phyloP scores from a whole-genome alignment of 176 grass and related monocot genomes.

The Oryza brachyantha region DNA sequence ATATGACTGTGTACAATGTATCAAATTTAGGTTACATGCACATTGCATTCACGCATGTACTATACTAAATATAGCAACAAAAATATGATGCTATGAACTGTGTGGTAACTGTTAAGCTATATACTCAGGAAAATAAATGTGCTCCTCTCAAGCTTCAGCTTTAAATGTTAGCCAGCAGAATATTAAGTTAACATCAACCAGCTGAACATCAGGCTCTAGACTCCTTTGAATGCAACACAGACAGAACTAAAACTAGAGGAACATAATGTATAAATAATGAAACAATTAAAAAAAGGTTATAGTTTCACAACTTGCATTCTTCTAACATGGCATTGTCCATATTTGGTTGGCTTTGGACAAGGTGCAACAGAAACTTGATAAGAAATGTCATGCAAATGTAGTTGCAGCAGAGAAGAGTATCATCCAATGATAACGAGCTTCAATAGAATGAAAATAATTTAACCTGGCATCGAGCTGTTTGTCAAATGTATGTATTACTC shows the following conservation, averaged over 20 bases:
- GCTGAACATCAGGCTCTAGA: not conserved
- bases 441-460: not conserved
- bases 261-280: not conserved
- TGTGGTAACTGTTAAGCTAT: not conserved
- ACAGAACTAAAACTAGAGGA: conserved; percentile 5
- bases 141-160: not conserved
- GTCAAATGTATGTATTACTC: not conserved
- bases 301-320: conserved; percentile 16
- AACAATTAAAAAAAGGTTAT: not conserved
- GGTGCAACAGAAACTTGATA: not conserved
- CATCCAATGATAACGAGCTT: not conserved
- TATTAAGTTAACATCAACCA: not conserved
- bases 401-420: not conserved
- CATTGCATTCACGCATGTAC: not conserved
- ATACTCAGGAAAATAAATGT: not conserved
- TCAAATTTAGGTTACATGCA: not conserved
- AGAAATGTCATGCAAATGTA: conserved; percentile 1
- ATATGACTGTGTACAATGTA: not conserved
- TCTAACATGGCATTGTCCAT: not conserved
- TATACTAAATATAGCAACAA: not conserved
- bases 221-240: not conserved
- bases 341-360: not conserved
- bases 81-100: not conserved
- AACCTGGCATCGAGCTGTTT: not conserved
- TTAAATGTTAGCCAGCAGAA: not conserved